Percentiles rank a stretch among this genome's conserved stretches.
Conservation (phyloP, 1,284 basidiomycete species). For the Malassezia sp. region DNA sequence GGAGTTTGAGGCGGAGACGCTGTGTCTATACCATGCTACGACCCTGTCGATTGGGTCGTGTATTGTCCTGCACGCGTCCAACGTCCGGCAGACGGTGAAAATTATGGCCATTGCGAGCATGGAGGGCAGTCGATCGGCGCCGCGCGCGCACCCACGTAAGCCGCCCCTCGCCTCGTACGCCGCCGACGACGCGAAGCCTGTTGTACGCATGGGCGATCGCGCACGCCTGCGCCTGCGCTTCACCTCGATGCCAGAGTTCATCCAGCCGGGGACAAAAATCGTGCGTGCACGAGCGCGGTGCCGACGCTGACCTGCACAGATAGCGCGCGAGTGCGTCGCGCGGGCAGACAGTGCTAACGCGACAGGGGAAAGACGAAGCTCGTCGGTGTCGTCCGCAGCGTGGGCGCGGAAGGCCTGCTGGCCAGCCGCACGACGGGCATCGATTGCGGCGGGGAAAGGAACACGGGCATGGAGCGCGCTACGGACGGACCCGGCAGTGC, state of each 20-base stretch:
- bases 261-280: constrained; percentile 42
- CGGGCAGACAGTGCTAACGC: too few relatives aligned
- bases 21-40: constrained; percentile 44
- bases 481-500: too few relatives aligned
- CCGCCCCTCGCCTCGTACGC: constrained; percentile 1
- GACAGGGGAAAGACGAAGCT: constrained; percentile 43
- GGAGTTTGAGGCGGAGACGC: constrained; percentile 42
- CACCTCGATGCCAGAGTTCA: constrained; percentile 33
- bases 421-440: background rate
- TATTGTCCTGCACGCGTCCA: constrained; percentile 43
- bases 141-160: too few relatives aligned
- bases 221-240: constrained; percentile 39
- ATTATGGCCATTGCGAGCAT: constrained; percentile 39
- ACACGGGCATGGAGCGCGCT: background rate
- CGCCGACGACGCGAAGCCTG: constrained; percentile 25
- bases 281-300: too few relatives aligned
- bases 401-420: constrained; percentile 26
- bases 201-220: constrained; percentile 41
- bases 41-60: constrained; percentile 40
- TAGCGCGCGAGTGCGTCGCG: constrained; percentile 38
- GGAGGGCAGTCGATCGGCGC: constrained; percentile 10
- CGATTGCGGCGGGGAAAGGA: background rate
- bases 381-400: constrained; percentile 35
- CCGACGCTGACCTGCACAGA: too few relatives aligned
- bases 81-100: constrained; percentile 41